These are phyloP conservation scores for Leptographium lundbergii DNA, from an alignment of 2,329 filamentous ascomycete genomes.

Conservation along the genomic window DNA sequence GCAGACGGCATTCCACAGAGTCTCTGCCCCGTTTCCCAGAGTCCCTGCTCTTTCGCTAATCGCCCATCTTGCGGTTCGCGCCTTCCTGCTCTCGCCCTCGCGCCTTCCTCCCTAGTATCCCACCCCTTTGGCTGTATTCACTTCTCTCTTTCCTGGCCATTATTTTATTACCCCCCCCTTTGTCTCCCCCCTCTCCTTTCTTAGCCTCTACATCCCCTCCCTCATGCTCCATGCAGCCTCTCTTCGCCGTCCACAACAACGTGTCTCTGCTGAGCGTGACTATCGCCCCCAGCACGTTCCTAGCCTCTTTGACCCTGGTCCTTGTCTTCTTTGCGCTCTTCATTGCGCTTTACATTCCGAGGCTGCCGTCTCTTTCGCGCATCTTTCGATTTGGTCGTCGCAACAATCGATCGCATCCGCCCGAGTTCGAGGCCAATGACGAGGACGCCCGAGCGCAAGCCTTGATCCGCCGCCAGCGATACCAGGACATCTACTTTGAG, in stretches of 20 bases:
- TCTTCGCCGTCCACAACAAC: constrained; percentile 48
- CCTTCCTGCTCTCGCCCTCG: not conserved
- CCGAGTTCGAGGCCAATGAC: constrained; percentile 9
- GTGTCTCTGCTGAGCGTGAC: constrained; percentile 46
- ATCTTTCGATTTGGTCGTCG: constrained; percentile 13
- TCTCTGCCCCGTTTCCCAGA: not conserved
- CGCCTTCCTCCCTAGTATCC: not conserved
- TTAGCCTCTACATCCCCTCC: not conserved
- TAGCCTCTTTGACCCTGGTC: constrained; percentile 35
- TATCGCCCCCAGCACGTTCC: constrained; percentile 44
- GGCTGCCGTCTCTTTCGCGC: constrained; percentile 11
- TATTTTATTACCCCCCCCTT: not conserved
- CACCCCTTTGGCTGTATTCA: not conserved
- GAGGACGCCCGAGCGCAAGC: constrained; percentile 3
- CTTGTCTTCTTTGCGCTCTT: constrained; percentile 41
- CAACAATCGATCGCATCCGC: constrained; percentile 3
- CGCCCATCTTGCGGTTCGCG: not conserved
- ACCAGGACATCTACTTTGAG: not conserved
- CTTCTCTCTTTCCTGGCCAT: not conserved
- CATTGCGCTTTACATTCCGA: constrained; percentile 34
- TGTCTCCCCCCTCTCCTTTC: not conserved
- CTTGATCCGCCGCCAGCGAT: not conserved
- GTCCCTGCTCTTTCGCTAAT: not conserved
- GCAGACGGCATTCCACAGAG: not conserved
- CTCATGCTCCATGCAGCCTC: constrained; percentile 34